phyloP scores from a whole-genome alignment of 2,329 filamentous ascomycete species.

The Didymella glomerata region DNA sequence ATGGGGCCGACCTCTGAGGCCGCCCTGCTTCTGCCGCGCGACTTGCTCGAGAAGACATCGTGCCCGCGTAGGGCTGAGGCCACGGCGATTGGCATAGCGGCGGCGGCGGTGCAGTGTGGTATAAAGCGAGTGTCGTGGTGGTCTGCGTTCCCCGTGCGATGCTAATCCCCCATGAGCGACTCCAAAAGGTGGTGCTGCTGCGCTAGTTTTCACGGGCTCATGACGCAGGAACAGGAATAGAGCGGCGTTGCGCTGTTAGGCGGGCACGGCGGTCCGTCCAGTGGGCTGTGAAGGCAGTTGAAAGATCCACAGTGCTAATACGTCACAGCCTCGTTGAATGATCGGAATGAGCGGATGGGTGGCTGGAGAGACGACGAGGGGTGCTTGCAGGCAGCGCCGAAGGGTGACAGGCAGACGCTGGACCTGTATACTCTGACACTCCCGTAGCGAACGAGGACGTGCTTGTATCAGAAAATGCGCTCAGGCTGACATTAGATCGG shows the following conservation, averaged over 20 bases:
- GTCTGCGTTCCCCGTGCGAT: slow-evolving; percentile 8
- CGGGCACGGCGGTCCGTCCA: slow-evolving; percentile 28
- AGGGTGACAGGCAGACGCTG: slow-evolving; percentile 11
- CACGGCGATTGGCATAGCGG: slow-evolving; percentile 46
- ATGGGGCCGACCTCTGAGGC: slow-evolving; percentile 43
- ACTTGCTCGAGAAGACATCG: slow-evolving; percentile 42
- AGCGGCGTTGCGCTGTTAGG: slow-evolving; percentile 24
- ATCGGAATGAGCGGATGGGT: slow-evolving; percentile 27
- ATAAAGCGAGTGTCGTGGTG: slow-evolving; percentile 13
- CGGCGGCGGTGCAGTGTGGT: slow-evolving; percentile 8
- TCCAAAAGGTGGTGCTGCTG: slow-evolving; percentile 14
- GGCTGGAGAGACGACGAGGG: slow-evolving; percentile 15
- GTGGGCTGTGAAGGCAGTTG: slow-evolving; percentile 25
- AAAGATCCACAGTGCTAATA: slow-evolving; percentile 27
- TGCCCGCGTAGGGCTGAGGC: slow-evolving; percentile 43
- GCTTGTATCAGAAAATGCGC: slow-evolving; percentile 27
- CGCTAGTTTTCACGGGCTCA: slow-evolving; percentile 30
- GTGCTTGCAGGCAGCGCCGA: slow-evolving; percentile 16
- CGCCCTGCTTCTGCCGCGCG: slow-evolving; percentile 43
- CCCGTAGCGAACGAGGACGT: slow-evolving; percentile 31
- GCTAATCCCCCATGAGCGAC: slow-evolving; percentile 17
- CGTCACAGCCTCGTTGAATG: slow-evolving; percentile 33
- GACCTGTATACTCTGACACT: not conserved
- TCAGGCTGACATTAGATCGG: slow-evolving; percentile 17
- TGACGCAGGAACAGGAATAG: slow-evolving; percentile 28